Evolutionary conservation across 495 filamentous ascomycete genomes (phyloP).

Genomic region (Antarctomyces pellizariae): DNA sequence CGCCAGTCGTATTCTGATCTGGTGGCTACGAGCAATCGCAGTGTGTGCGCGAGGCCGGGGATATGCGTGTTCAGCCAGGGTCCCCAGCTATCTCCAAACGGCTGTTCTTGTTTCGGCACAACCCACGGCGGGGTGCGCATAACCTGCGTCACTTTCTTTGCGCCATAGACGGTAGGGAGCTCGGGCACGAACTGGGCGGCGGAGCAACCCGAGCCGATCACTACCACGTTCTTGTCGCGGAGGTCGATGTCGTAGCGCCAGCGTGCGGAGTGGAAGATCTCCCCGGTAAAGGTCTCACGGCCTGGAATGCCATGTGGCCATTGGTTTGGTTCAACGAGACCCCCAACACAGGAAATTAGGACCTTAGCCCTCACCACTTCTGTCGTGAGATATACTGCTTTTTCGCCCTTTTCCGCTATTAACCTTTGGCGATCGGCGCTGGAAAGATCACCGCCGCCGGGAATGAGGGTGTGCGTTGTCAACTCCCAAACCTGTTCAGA

Average conservation of each 20-base stretch:
- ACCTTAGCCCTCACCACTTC: slow-evolving; percentile 29
- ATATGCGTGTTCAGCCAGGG: slow-evolving; percentile 8
- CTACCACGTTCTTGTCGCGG: slow-evolving; percentile 25
- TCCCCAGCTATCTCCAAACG: slow-evolving; percentile 13
- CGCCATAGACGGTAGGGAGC: slow-evolving; percentile 15
- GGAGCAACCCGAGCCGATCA: slow-evolving; percentile 25
- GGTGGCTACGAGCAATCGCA: slow-evolving; percentile 4
- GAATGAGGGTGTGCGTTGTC: slow-evolving; percentile 15
- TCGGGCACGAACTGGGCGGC: slow-evolving; percentile 23
- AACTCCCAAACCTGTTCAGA: slow-evolving; percentile 21
- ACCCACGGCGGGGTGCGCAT: slow-evolving; percentile 44
- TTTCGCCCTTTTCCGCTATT: slow-evolving; percentile 8
- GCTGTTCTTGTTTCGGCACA: slow-evolving; percentile 16
- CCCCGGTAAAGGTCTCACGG: slow-evolving; percentile 19
- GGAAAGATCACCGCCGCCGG: slow-evolving; percentile 8
- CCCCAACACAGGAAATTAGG: slow-evolving; percentile 30
- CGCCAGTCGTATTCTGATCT: slow-evolving; percentile 15
- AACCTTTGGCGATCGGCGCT: slow-evolving; percentile 10
- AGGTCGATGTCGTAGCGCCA: slow-evolving; percentile 27
- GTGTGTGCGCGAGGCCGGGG: slow-evolving; percentile 5
- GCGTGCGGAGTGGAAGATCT: slow-evolving; percentile 28
- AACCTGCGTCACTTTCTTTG: slow-evolving; percentile 34
- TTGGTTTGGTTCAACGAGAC: slow-evolving; percentile 21
- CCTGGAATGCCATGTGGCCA: slow-evolving; percentile 18
- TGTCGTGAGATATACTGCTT: slow-evolving; percentile 15